phyloP scores from a whole-genome alignment of 257 asterid species.

The Salvia rosmarinus region DNA sequence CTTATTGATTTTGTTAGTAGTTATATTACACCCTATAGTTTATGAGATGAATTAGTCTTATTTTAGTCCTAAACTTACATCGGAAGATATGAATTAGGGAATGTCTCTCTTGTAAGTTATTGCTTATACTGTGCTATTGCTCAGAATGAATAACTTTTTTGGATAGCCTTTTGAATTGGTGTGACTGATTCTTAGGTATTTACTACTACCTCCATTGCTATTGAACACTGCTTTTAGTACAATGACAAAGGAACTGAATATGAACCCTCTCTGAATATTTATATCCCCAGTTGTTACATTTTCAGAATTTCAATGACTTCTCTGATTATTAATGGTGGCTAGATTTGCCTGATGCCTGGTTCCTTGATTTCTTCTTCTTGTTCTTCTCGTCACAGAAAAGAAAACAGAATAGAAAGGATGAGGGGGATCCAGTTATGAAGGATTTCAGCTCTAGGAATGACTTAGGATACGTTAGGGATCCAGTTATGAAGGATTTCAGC shows the following conservation, averaged over 20 bases:
- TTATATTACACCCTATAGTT: constrained; percentile 19
- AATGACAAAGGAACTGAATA: background rate
- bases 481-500: background rate
- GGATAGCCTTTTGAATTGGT: background rate
- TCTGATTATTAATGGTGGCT: background rate
- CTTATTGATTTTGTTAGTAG: constrained; percentile 25
- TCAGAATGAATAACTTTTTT: constrained; percentile 4
- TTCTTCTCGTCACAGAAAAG: background rate
- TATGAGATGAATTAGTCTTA: constrained; percentile 18
- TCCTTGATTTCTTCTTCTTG: background rate
- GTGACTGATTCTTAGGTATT: background rate
- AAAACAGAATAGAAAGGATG: background rate
- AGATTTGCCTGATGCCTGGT: background rate
- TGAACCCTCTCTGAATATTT: background rate
- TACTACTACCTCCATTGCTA: background rate
- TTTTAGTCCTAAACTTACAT: constrained; percentile 24
- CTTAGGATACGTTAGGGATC: background rate
- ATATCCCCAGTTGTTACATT: background rate
- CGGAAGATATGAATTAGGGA: constrained; percentile 24
- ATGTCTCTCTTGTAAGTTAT: background rate
- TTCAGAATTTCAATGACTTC: background rate
- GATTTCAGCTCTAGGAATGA: background rate
- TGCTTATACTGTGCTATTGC: constrained; percentile 11
- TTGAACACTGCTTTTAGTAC: background rate
- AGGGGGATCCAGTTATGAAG: too few species aligned